Conservation (phyloP, 1,284 basidiomycete genomes). For the Ustilago crameri region DNA sequence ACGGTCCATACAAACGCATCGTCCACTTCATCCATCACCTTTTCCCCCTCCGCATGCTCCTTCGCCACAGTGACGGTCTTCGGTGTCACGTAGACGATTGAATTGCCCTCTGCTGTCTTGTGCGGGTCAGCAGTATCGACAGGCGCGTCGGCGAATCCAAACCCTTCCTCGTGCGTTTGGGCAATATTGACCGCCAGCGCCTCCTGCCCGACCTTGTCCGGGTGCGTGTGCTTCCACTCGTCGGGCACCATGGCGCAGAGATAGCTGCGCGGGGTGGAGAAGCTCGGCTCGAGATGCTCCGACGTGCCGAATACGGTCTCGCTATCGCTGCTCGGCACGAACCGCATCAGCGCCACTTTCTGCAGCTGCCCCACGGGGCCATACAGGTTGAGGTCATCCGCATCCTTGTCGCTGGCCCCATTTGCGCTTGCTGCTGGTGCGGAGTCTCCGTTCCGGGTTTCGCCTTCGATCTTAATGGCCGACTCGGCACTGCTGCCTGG, state of each 20-base stretch:
- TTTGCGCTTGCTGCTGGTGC: constrained; percentile 5
- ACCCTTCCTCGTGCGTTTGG: constrained; percentile 81
- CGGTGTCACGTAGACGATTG: constrained; percentile 79
- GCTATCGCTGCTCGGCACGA: constrained; percentile 66
- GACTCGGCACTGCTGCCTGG: constrained; percentile 29
- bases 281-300: constrained; percentile 49
- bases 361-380: constrained; percentile 96
- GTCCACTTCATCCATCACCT: constrained; percentile 83
- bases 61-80: constrained; percentile 79
- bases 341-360: constrained; percentile 87
- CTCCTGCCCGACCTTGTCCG: constrained; percentile 22
- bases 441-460: neutral
- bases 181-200: constrained; percentile 73
- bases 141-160: constrained; percentile 72
- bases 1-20: constrained; percentile 96
- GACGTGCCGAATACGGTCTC: constrained; percentile 44
- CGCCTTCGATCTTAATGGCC: constrained; percentile 42
- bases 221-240: constrained; percentile 18
- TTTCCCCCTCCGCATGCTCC: constrained; percentile 74
- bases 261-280: constrained; percentile 45
- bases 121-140: constrained; percentile 55
- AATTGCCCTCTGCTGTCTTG: constrained; percentile 78
- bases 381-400: constrained; percentile 69
- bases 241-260: constrained; percentile 30
- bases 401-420: constrained; percentile 8